A percentile compares a stretch with the other conserved stretches of the same genome.
Evolutionary conservation across 441 rosid genomes (phyloP).

Genomic region (Erodium trifolium): DNA sequence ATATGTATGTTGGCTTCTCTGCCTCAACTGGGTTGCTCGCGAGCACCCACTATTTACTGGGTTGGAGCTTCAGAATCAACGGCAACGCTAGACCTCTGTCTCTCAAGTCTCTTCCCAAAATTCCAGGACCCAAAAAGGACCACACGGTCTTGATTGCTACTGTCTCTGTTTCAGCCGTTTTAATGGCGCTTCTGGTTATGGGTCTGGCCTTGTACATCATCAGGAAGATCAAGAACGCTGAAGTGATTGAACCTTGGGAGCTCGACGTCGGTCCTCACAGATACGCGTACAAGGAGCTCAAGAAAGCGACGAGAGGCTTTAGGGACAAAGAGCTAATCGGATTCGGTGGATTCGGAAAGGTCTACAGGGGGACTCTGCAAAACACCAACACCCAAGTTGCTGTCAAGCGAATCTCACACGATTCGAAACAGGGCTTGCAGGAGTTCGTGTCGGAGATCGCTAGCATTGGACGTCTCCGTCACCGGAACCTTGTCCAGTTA

Average conservation of each 20-base stretch:
- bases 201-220: slow-evolving; percentile 29
- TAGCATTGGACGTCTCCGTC: slow-evolving; percentile 76
- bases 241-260: slow-evolving; percentile 66
- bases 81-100: slow-evolving; percentile 50
- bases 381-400: slow-evolving; percentile 49
- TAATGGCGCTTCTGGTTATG: slow-evolving; percentile 23
- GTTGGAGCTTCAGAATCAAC: slow-evolving; percentile 73
- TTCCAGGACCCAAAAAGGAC: slow-evolving; percentile 32
- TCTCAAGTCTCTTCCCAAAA: slow-evolving; percentile 44
- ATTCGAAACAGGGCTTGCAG: slow-evolving; percentile 67
- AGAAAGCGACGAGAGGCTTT: slow-evolving; percentile 68
- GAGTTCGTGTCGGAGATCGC: slow-evolving; percentile 72
- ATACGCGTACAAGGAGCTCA: slow-evolving; percentile 58
- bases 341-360: slow-evolving; percentile 36
- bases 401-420: slow-evolving; percentile 63
- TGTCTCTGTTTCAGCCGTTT: slow-evolving; percentile 31
- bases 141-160: slow-evolving; percentile 27
- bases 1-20: slow-evolving; percentile 77
- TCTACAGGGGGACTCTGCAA: slow-evolving; percentile 44
- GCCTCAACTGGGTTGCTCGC: slow-evolving; percentile 72
- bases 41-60: slow-evolving; percentile 64
- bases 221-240: slow-evolving; percentile 36
- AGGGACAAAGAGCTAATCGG: slow-evolving; percentile 51
- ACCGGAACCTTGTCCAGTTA: slow-evolving; percentile 74
- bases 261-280: slow-evolving; percentile 74